These are phyloP conservation scores for Apophysomyces ossiformis DNA, from an alignment of 371 early-diverging fungal species.

Conservation along the genomic window DNA sequence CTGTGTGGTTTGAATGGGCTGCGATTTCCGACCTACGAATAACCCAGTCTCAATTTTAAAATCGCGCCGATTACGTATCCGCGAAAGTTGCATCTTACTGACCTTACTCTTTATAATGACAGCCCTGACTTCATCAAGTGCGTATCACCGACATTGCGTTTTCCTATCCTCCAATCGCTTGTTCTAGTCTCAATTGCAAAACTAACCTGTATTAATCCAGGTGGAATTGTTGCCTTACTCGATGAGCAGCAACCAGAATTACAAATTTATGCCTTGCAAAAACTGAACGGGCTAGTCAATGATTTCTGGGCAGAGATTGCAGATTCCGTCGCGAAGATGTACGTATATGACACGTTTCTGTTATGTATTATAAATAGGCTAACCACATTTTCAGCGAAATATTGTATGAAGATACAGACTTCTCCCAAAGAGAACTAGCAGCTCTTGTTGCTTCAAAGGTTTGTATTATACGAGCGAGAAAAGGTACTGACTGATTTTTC, in stretches of 20 bases:
- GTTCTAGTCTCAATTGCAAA: not conserved
- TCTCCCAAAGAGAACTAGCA: slow-evolving; percentile 86
- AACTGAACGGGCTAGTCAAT: slow-evolving; percentile 87
- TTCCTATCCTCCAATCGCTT: not conserved
- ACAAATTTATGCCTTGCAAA: slow-evolving; percentile 88
- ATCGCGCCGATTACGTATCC: no score
- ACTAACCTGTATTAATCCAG: slow-evolving; percentile 39
- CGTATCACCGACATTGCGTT: slow-evolving; percentile 16
- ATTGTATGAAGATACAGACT: slow-evolving; percentile 88
- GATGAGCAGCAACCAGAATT: slow-evolving; percentile 93
- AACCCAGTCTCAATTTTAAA: no score
- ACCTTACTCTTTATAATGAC: slow-evolving; percentile 32
- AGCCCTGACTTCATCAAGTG: slow-evolving; percentile 56
- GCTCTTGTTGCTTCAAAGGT: slow-evolving; percentile 97
- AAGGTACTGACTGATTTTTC: not conserved
- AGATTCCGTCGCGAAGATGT: slow-evolving; percentile 94
- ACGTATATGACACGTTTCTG: slow-evolving; percentile 23
- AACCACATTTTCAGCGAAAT: slow-evolving; percentile 69
- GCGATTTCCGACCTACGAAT: no score
- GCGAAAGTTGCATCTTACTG: not conserved
- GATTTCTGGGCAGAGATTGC: slow-evolving; percentile 98
- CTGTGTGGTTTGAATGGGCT: no score
- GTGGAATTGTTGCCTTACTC: slow-evolving; percentile 91
- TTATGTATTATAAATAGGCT: not conserved
- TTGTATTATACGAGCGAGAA: slow-evolving; percentile 16